These are phyloP conservation scores for Begonia masoniana DNA, from an alignment of 306 rosid genomes.

Conservation along the genomic window DNA sequence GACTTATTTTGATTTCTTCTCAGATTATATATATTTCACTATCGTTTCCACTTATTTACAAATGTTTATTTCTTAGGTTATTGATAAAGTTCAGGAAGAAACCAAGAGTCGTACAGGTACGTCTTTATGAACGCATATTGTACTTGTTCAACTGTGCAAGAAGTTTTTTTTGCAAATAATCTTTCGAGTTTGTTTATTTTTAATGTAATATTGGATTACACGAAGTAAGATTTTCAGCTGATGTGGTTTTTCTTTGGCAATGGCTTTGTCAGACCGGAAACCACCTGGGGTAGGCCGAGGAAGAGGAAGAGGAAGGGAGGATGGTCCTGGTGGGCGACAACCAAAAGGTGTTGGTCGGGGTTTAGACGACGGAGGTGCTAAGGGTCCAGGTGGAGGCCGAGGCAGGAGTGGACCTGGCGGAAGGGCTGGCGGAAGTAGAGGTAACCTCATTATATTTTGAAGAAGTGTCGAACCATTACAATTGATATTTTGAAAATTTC, in stretches of 20 bases:
- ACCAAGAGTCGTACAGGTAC: conserved; percentile 86
- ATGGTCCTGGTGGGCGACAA: conserved; percentile 69
- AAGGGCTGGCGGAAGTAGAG: conserved; percentile 69
- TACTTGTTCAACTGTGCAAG: background rate
- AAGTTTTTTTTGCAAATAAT: background rate
- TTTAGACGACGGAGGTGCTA: conserved; percentile 67
- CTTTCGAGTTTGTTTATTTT: too few relatives aligned
- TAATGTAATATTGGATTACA: too few relatives aligned
- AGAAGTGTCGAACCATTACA: too few relatives aligned
- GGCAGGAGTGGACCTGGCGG: conserved; percentile 85
- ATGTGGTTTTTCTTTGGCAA: background rate
- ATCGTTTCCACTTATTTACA: too few relatives aligned
- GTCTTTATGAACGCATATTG: background rate
- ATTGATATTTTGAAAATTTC: too few relatives aligned
- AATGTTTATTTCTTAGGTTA: conserved; percentile 41
- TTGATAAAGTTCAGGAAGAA: conserved; percentile 98
- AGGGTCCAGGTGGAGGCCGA: conserved; percentile 75
- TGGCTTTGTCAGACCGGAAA: conserved; percentile 46
- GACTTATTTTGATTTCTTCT: background rate
- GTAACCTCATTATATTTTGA: conserved; percentile 18
- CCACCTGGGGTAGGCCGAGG: conserved; percentile 99
- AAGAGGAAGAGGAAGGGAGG: conserved; percentile 93
- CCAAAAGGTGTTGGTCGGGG: conserved; percentile 89
- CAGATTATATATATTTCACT: too few relatives aligned
- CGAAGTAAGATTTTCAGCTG: background rate